phyloP scores from a whole-genome alignment of 148 eudicot species.

The Rhododendron ovatum region DNA sequence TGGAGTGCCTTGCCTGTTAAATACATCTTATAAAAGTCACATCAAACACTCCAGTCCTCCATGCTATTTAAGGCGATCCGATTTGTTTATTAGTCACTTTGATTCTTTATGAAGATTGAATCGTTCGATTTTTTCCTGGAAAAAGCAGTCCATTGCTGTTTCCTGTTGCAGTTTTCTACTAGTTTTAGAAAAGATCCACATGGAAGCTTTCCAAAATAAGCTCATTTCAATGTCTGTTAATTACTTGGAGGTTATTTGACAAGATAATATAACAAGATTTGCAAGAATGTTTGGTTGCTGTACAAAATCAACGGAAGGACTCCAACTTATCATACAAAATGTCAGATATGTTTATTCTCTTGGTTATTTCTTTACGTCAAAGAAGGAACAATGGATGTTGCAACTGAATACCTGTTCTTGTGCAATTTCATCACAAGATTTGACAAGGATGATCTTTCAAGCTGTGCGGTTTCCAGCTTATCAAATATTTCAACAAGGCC shows the following conservation, averaged over 20 bases:
- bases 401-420: constrained; percentile 48
- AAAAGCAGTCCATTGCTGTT: not conserved
- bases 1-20: constrained; percentile 74
- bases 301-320: not conserved
- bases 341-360: not conserved
- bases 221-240: not conserved
- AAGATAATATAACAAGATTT: not conserved
- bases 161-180: not conserved
- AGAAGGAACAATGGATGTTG: not conserved
- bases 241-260: not conserved
- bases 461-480: constrained; percentile 56
- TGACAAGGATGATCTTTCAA: constrained; percentile 45
- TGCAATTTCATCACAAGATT: constrained; percentile 32
- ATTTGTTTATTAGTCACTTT: not conserved
- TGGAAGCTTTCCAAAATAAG: not conserved
- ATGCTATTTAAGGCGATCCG: not conserved
- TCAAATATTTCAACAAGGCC: constrained; percentile 76
- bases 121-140: not conserved
- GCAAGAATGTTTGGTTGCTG: not conserved
- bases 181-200: not conserved
- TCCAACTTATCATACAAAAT: not conserved
- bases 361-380: not conserved
- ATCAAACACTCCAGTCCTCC: not conserved
- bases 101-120: not conserved
- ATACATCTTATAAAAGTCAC: not conserved